phyloP scores from a whole-genome alignment of 148 eudicot species.

The Heliosperma pusillum region DNA sequence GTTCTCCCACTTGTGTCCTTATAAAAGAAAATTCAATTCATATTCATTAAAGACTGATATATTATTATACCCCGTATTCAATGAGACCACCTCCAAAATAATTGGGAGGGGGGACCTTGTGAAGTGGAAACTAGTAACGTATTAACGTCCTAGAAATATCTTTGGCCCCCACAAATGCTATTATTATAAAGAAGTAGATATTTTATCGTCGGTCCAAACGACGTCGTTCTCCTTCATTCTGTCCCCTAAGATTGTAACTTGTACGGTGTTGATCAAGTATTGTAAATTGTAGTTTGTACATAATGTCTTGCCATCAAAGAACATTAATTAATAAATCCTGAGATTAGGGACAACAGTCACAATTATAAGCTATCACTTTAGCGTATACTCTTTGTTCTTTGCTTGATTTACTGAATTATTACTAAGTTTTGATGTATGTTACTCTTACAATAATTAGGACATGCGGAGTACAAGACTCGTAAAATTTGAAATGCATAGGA shows the following conservation, averaged over 20 bases:
- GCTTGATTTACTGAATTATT: background rate
- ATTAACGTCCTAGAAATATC: background rate
- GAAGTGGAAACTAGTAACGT: slow-evolving; percentile 15
- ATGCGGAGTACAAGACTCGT: too few species aligned
- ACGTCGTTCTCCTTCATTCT: too few species aligned
- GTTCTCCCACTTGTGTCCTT: too few species aligned
- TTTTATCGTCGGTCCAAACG: background rate
- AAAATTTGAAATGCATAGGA: too few species aligned
- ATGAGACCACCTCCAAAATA: too few species aligned
- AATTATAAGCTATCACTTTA: background rate
- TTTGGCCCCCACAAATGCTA: background rate
- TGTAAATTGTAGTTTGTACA: background rate
- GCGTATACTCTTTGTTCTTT: slow-evolving; percentile 4
- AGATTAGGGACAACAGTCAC: background rate
- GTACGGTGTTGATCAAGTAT: too few species aligned
- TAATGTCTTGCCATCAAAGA: background rate
- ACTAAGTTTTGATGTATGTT: background rate
- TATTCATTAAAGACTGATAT: too few species aligned
- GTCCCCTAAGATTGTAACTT: too few species aligned
- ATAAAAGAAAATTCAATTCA: too few species aligned
- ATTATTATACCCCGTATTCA: too few species aligned
- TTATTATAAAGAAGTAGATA: background rate
- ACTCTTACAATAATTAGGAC: too few species aligned
- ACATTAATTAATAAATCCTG: background rate
- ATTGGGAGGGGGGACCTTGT: background rate